Conservation (phyloP, 2,329 filamentous ascomycete species). For the Lachnellula cervina region DNA sequence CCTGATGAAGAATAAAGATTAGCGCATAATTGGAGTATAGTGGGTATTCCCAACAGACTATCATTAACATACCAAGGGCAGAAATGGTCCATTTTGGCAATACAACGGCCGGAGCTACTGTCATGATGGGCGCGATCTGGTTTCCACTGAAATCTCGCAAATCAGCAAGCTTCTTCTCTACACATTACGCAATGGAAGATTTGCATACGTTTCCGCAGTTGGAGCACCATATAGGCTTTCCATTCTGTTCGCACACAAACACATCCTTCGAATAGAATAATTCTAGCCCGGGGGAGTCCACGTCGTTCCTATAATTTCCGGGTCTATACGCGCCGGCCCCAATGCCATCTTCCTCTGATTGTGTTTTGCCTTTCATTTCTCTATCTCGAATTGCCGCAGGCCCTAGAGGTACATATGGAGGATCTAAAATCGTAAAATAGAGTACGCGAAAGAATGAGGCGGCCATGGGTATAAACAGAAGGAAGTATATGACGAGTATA, state of each 20-base stretch:
- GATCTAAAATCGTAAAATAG: slow-evolving; percentile 61
- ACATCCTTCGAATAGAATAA: slow-evolving; percentile 76
- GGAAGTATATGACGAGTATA: slow-evolving; percentile 67
- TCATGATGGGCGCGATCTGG: slow-evolving; percentile 83
- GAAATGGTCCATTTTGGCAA: slow-evolving; percentile 89
- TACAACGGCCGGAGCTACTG: slow-evolving; percentile 80
- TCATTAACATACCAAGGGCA: slow-evolving; percentile 64
- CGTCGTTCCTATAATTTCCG: slow-evolving; percentile 25
- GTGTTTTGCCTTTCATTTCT: slow-evolving; percentile 19
- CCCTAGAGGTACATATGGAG: slow-evolving; percentile 69
- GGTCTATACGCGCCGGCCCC: slow-evolving; percentile 21
- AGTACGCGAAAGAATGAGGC: slow-evolving; percentile 68
- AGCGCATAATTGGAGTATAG: not conserved
- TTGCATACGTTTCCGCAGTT: slow-evolving; percentile 77
- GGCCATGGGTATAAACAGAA: slow-evolving; percentile 64
- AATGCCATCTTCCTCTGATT: slow-evolving; percentile 16
- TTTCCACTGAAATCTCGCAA: slow-evolving; percentile 46
- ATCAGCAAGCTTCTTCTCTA: not conserved
- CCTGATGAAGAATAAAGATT: slow-evolving; percentile 38
- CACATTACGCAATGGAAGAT: slow-evolving; percentile 34
- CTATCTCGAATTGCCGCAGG: slow-evolving; percentile 28
- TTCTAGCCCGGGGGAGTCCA: slow-evolving; percentile 66
- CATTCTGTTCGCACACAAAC: slow-evolving; percentile 78
- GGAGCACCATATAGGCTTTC: slow-evolving; percentile 81
- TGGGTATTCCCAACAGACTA: not conserved